Base-by-base conservation (phyloP, 2,329 filamentous ascomycete genomes). In the Bipolaris zeicola region DNA sequence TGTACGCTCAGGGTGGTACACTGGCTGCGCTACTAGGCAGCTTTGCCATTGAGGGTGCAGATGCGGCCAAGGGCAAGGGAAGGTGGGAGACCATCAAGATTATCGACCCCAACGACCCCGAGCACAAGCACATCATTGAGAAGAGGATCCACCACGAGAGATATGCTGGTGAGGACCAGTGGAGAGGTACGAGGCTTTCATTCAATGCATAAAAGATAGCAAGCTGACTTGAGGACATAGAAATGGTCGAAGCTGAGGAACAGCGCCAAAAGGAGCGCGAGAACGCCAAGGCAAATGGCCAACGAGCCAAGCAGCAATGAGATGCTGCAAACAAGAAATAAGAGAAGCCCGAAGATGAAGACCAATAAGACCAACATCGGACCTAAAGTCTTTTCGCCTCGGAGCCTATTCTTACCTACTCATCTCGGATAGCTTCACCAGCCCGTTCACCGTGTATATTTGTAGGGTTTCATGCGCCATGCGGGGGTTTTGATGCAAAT, bases 1-100 rank as follows among this genome's bases (percentile, higher is more conserved):
- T 97, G 63, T 96, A 96, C 78, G 93, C 93, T 3, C 93, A 97
- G 81, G 92, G 90, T 5, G 80, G 96, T 67, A 96, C 93, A 5
- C 81, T 97, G 44, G 90, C 89, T 62, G 91, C 96, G 49, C 82
- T 97, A 54, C 85, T 96, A 71, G 87, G 91, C 54, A 90, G 87
- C 31, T 92, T 94, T 44, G 89, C 87, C 10, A 89, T 97, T 68
- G 93, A 97, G 85, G 84, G 87, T 39, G 81, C 80, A 51, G 95
- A 99, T 77, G 89, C 89, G 64, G 88, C 87, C 73, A 85, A 85
- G 72, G 91, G 91, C 46, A 84, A 84, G 70, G 90, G 88, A 62
- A 84, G 89, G 74, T 96, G 90, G 90, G 89, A 96, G 84, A 95
- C 90, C 1, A 83, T 96, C 67, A 87, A 88, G 83, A 85, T 95